Evolutionary conservation across 2,329 filamentous ascomycete genomes (phyloP).

Genomic region (Fusarium euwallaceae): DNA sequence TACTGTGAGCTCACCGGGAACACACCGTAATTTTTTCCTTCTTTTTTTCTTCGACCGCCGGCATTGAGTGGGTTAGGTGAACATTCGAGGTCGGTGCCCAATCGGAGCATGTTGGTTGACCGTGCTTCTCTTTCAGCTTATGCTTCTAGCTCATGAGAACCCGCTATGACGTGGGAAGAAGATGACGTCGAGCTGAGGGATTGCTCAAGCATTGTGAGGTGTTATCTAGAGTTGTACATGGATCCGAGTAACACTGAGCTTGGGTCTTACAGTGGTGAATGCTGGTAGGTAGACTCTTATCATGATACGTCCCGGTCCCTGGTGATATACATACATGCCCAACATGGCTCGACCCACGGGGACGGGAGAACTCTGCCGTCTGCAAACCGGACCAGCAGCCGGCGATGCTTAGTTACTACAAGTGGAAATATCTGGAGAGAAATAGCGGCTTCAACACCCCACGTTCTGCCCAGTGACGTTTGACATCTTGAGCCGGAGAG

Average conservation of each 20-base stretch:
- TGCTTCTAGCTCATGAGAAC: neutral
- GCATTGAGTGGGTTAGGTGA: neutral
- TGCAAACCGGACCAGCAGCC: neutral
- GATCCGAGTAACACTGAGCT: neutral
- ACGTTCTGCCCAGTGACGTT: slow-evolving; percentile 32
- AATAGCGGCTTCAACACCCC: slow-evolving; percentile 13
- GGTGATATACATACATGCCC: neutral
- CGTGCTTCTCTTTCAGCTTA: neutral
- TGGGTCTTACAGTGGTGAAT: neutral
- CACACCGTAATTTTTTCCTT: slow-evolving; percentile 2
- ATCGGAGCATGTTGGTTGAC: slow-evolving; percentile 8
- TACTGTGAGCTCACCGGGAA: slow-evolving; percentile 2
- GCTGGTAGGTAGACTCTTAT: neutral
- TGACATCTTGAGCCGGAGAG: slow-evolving; percentile 5
- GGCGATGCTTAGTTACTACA: slow-evolving; percentile 17
- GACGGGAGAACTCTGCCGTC: neutral
- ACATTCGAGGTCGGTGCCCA: slow-evolving; percentile 8
- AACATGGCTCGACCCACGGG: neutral
- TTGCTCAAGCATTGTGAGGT: neutral
- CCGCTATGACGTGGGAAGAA: slow-evolving; percentile 3
- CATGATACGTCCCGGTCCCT: neutral
- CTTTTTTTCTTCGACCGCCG: neutral
- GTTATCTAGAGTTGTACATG: neutral
- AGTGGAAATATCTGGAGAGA: slow-evolving; percentile 38
- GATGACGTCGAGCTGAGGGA: neutral